phyloP scores from a whole-genome alignment of 2,329 filamentous ascomycete species.

The Venturia nashicola region DNA sequence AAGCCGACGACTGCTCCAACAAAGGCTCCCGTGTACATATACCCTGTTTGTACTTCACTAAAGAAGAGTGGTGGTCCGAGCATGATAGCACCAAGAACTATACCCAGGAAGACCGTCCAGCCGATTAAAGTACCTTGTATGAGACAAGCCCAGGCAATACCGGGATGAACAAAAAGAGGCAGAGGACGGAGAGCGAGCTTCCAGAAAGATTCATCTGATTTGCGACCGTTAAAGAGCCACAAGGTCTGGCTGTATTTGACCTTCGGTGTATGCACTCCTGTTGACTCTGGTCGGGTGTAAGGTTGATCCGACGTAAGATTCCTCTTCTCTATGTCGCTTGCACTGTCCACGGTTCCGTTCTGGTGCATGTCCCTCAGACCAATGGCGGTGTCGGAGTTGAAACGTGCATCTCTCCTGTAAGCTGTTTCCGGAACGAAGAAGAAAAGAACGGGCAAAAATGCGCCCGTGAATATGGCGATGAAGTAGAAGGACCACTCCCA shows the following conservation, averaged over 20 bases:
- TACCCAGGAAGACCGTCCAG: conserved; percentile 89
- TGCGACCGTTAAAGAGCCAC: conserved; percentile 66
- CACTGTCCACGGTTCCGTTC: not conserved
- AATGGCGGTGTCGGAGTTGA: conserved; percentile 53
- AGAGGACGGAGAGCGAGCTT: conserved; percentile 60
- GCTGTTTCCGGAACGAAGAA: conserved; percentile 80
- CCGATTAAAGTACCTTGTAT: conserved; percentile 86
- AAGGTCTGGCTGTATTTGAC: conserved; percentile 47
- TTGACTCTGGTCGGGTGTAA: not conserved
- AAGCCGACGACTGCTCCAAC: conserved; percentile 73
- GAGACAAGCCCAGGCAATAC: conserved; percentile 68
- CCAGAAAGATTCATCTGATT: conserved; percentile 63
- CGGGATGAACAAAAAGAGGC: conserved; percentile 71
- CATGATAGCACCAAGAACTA: conserved; percentile 69
- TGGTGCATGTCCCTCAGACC: not conserved
- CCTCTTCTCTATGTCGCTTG: conserved; percentile 9
- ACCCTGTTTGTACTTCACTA: conserved; percentile 66
- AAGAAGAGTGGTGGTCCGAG: conserved; percentile 67
- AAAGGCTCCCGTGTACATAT: conserved; percentile 77
- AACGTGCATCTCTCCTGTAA: conserved; percentile 50
- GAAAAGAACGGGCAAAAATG: conserved; percentile 57
- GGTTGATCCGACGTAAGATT: not conserved
- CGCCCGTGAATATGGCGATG: conserved; percentile 69
- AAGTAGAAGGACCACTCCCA: conserved; percentile 87
- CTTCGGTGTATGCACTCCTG: conserved; percentile 28